phyloP scores from a whole-genome alignment of 495 filamentous ascomycete species.

The Lindgomyces ingoldianus region DNA sequence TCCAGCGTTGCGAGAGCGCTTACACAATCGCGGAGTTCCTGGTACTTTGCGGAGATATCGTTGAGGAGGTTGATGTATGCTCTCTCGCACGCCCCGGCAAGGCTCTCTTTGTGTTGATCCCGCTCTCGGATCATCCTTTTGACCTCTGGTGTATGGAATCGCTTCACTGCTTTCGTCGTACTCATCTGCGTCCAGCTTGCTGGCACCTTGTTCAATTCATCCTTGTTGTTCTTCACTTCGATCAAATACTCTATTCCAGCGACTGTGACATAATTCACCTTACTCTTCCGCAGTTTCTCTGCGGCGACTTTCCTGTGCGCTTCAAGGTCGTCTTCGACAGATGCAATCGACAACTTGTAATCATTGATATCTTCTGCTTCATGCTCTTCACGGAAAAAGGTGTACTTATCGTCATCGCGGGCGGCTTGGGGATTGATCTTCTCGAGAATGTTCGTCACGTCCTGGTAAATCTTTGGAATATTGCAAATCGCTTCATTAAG shows the following conservation, averaged over 20 bases:
- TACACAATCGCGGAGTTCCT: conserved; percentile 83
- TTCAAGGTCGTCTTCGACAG: conserved; percentile 82
- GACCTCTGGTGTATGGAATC: conserved; percentile 94
- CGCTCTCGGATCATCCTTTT: conserved; percentile 78
- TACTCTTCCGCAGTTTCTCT: conserved; percentile 66
- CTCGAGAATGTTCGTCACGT: conserved; percentile 72
- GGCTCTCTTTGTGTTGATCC: conserved; percentile 90
- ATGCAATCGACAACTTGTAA: conserved; percentile 88
- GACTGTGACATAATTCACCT: conserved; percentile 74
- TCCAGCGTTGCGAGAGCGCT: conserved; percentile 85
- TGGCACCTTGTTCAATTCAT: conserved; percentile 76
- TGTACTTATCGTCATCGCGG: conserved; percentile 83
- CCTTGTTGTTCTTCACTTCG: conserved; percentile 73
- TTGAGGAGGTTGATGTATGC: conserved; percentile 71
- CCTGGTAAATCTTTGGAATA: conserved; percentile 72
- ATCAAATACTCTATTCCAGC: conserved; percentile 92
- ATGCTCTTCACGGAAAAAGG: conserved; percentile 84
- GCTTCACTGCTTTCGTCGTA: conserved; percentile 87
- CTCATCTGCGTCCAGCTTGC: conserved; percentile 93
- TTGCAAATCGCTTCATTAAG: conserved; percentile 72
- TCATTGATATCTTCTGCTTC: conserved; percentile 84
- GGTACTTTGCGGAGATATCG: conserved; percentile 78
- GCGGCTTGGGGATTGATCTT: conserved; percentile 86
- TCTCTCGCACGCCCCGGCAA: conserved; percentile 89
- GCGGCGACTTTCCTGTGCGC: conserved; percentile 72